These are phyloP conservation scores for Magnusiomyces fungicola DNA, from an alignment of 1,139 yeast species.

Conservation along the genomic window DNA sequence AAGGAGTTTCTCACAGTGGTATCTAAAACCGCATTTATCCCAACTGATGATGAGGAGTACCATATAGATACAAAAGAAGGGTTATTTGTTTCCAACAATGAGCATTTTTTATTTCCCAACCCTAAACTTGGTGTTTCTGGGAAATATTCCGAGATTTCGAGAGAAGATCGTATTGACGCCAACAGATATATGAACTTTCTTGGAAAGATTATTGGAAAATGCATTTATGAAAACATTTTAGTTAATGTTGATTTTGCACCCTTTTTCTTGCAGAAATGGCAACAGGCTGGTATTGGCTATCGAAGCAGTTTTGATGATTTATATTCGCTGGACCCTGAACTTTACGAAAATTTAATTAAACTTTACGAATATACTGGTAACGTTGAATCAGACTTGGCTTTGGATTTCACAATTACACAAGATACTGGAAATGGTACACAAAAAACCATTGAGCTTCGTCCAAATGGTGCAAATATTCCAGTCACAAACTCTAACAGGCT, in stretches of 20 bases:
- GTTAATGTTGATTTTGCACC: constrained; percentile 84
- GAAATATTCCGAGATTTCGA: constrained; percentile 16
- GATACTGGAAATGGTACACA: constrained; percentile 34
- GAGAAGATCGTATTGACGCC: constrained; percentile 29
- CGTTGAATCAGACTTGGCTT: constrained; percentile 52
- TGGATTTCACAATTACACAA: constrained; percentile 59
- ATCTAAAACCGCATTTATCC: constrained; percentile 58
- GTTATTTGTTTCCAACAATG: constrained; percentile 47
- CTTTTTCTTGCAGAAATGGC: constrained; percentile 74
- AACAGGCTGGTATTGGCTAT: constrained; percentile 29
- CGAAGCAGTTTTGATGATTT: constrained; percentile 73
- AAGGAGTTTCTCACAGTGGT: constrained; percentile 81
- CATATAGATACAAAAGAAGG: constrained; percentile 23
- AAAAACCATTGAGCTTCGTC: constrained; percentile 49
- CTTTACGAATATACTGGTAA: constrained; percentile 48
- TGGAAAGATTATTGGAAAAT: constrained; percentile 82
- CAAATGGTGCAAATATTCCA: constrained; percentile 47
- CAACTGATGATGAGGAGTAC: constrained; percentile 27
- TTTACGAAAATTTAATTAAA: constrained; percentile 60
- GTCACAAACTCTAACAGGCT: constrained; percentile 60
- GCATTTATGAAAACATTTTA: constrained; percentile 76
- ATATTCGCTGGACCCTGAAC: constrained; percentile 57
- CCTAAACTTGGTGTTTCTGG: constrained; percentile 42
- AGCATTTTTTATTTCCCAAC: constrained; percentile 68
- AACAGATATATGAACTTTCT: constrained; percentile 50